These are phyloP conservation scores for Macrophomina tecta DNA, from an alignment of 2,329 filamentous ascomycete genomes.

Conservation along the genomic window DNA sequence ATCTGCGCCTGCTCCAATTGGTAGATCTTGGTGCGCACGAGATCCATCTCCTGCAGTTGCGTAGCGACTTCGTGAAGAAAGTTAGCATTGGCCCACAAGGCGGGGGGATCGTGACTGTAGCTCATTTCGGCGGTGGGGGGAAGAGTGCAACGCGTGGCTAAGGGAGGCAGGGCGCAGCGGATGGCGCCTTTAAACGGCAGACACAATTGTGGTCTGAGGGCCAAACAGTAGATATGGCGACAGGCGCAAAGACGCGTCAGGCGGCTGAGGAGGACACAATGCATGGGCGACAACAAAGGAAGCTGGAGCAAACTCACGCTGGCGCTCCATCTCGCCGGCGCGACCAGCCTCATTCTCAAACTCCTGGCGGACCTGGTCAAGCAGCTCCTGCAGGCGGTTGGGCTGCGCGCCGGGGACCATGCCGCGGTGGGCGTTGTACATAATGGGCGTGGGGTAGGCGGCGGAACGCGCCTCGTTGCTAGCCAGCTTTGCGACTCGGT, in stretches of 20 bases:
- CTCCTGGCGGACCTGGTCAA: constrained; percentile 88
- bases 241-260: constrained; percentile 18
- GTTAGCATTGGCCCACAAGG: constrained; percentile 17
- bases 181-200: background rate
- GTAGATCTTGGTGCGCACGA: constrained; percentile 92
- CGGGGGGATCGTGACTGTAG: background rate
- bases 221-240: background rate
- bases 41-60: constrained; percentile 93
- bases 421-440: constrained; percentile 88
- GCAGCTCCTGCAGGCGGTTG: constrained; percentile 83
- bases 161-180: background rate
- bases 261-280: background rate
- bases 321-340: constrained; percentile 87
- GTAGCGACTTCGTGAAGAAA: constrained; percentile 70
- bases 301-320: constrained; percentile 70
- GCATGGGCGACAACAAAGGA: constrained; percentile 11
- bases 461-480: constrained; percentile 12
- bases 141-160: background rate
- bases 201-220: background rate
- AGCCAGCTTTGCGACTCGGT: constrained; percentile 13
- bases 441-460: constrained; percentile 47
- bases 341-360: constrained; percentile 85
- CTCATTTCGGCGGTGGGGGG: background rate
- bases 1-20: constrained; percentile 90
- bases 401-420: constrained; percentile 73